Evolutionary conservation across 176 grass and related monocot species (phyloP).

Genomic region (Musa beccarii): DNA sequence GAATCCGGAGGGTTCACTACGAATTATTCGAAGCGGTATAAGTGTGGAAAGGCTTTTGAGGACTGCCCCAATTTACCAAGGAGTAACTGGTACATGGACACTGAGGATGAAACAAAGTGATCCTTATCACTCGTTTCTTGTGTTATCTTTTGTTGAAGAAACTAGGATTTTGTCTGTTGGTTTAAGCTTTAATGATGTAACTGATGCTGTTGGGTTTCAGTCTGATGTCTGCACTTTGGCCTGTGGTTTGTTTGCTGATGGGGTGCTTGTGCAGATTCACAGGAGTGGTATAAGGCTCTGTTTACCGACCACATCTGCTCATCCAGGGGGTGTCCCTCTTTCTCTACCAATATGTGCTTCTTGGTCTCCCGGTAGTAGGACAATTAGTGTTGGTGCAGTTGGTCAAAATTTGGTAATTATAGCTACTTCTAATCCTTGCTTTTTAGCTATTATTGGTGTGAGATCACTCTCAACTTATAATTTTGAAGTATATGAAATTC

Average conservation of each 20-base stretch:
- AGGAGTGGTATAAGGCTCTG: constrained; percentile 79
- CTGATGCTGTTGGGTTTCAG: constrained; percentile 80
- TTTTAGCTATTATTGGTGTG: constrained; percentile 60
- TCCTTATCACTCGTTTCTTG: constrained; percentile 88
- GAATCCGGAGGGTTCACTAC: constrained; percentile 84
- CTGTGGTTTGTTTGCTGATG: constrained; percentile 78
- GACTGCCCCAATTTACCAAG: constrained; percentile 76
- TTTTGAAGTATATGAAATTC: constrained; percentile 60
- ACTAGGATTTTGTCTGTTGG: constrained; percentile 95
- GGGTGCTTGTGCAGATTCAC: constrained; percentile 86
- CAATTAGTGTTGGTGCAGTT: constrained; percentile 83
- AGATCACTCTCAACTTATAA: constrained; percentile 54
- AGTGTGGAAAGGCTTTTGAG: constrained; percentile 89
- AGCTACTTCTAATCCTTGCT: constrained; percentile 92
- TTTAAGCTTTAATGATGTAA: constrained; percentile 92
- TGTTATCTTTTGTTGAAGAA: constrained; percentile 95
- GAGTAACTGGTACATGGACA: constrained; percentile 85
- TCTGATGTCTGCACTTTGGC: constrained; percentile 89
- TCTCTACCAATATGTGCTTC: constrained; percentile 49
- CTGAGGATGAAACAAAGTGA: constrained; percentile 87
- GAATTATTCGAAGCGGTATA: constrained; percentile 77
- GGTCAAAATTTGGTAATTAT: constrained; percentile 67
- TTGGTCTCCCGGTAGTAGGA: constrained; percentile 67
- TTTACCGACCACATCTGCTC: constrained; percentile 71
- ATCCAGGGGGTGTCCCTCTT: constrained; percentile 57